A percentile compares a stretch with the other conserved stretches of the same genome.
Evolutionary conservation across 1,139 yeast species (phyloP).

Genomic region (Saccharomycopsis crataegensis): DNA sequence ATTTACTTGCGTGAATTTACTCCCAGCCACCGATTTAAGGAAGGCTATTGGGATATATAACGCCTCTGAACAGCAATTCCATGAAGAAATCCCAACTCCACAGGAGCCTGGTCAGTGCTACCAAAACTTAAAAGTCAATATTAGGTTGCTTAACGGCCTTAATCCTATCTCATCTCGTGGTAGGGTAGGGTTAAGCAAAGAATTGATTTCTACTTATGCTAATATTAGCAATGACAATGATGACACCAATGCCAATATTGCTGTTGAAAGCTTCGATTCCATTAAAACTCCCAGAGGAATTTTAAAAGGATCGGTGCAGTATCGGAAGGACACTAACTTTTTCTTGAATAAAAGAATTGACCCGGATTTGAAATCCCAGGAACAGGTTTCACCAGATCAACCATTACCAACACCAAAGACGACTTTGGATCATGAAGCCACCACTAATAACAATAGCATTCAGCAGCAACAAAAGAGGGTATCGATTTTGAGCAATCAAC

Average conservation of each 20-base stretch:
- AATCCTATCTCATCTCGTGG: slow-evolving; percentile 74
- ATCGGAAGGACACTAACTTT: slow-evolving; percentile 65
- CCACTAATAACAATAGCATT: not conserved
- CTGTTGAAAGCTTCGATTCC: slow-evolving; percentile 57
- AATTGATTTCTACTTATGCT: slow-evolving; percentile 42
- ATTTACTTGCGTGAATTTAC: slow-evolving; percentile 54
- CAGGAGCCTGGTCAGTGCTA: not conserved
- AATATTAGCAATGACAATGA: slow-evolving; percentile 29
- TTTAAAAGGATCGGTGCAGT: slow-evolving; percentile 68
- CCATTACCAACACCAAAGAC: not conserved
- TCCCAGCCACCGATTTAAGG: slow-evolving; percentile 55
- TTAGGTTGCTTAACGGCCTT: slow-evolving; percentile 68
- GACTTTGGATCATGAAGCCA: not conserved
- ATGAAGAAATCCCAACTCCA: not conserved
- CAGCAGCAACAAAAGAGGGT: not conserved
- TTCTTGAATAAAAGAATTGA: slow-evolving; percentile 15
- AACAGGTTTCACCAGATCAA: not conserved
- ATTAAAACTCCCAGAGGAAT: slow-evolving; percentile 71
- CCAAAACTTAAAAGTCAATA: slow-evolving; percentile 40
- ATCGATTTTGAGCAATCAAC: not conserved
- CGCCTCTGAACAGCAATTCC: not conserved
- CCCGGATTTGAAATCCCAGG: not conserved
- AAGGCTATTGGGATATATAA: not conserved
- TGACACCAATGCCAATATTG: slow-evolving; percentile 43
- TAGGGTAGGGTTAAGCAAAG: slow-evolving; percentile 72